These are phyloP conservation scores for Yamadazyma laniorum DNA, from an alignment of 805 yeast species.

Conservation along the genomic window DNA sequence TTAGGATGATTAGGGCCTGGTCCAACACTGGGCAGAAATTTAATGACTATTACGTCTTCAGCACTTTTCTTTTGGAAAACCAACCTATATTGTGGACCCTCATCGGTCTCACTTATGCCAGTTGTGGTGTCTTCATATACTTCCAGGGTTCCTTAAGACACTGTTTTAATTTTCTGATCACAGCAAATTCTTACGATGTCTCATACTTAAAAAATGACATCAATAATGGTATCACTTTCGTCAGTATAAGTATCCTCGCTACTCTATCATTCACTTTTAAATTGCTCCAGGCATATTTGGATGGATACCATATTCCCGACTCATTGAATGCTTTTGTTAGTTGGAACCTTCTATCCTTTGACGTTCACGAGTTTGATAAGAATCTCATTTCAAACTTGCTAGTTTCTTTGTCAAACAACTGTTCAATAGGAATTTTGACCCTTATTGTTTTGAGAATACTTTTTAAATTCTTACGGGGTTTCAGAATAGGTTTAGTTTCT, in stretches of 20 bases:
- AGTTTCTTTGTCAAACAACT: constrained; percentile 25
- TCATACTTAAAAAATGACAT: constrained; percentile 20
- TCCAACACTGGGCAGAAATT: constrained; percentile 87
- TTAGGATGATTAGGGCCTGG: constrained; percentile 77
- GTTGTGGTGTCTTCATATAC: constrained; percentile 18
- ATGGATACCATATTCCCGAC: constrained; percentile 54
- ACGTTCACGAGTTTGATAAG: constrained; percentile 15
- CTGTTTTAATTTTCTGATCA: constrained; percentile 12
- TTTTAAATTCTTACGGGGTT: constrained; percentile 21
- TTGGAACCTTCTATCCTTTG: constrained; percentile 31
- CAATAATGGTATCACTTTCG: constrained; percentile 30
- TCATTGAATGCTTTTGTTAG: constrained; percentile 24
- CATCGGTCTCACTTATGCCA: constrained; percentile 39
- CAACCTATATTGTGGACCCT: constrained; percentile 47
- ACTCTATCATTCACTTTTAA: constrained; percentile 54
- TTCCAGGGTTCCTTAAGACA: constrained; percentile 24
- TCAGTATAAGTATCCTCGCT: constrained; percentile 45
- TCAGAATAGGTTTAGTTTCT: constrained; percentile 28
- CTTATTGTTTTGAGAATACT: constrained; percentile 30
- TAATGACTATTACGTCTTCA: constrained; percentile 37
- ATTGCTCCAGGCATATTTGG: constrained; percentile 47
- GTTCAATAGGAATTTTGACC: constrained; percentile 24
- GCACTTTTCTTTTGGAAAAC: constrained; percentile 38
- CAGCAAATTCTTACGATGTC: constrained; percentile 21
- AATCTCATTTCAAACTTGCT: constrained; percentile 10